Conservation (phyloP, 2,329 filamentous ascomycete species). For the Ophiostoma sp. region DNA sequence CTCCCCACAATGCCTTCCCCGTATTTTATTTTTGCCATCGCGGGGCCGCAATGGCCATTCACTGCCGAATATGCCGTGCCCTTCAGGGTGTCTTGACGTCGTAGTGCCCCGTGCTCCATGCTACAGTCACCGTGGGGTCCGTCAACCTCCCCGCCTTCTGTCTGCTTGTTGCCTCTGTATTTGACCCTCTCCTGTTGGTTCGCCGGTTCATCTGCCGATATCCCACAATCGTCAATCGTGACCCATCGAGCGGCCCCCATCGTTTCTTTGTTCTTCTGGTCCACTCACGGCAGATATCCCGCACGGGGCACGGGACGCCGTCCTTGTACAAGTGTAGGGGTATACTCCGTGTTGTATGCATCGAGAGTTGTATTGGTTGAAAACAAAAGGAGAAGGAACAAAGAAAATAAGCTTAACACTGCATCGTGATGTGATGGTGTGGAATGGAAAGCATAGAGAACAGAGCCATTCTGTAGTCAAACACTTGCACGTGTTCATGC, state of each 20-base stretch:
- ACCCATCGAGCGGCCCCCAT: neutral
- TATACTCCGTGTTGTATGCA: slow-evolving; percentile 1
- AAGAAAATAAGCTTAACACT: neutral
- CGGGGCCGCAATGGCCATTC: neutral
- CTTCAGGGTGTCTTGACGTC: neutral
- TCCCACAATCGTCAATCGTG: neutral
- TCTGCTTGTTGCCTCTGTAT: neutral
- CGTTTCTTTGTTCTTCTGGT: neutral
- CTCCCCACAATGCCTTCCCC: neutral
- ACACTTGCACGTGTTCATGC: neutral
- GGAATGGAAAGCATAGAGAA: neutral
- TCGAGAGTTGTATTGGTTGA: neutral
- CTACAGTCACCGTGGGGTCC: neutral
- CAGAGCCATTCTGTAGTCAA: too few relatives aligned
- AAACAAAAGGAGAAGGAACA: neutral
- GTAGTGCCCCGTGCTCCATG: neutral
- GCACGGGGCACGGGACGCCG: neutral
- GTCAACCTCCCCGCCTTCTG: neutral
- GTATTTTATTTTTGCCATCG: neutral
- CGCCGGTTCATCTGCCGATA: neutral
- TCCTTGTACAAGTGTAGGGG: neutral
- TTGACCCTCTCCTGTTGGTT: neutral
- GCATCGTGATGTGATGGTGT: neutral
- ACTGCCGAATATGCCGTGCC: neutral
- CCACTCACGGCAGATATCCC: neutral